A percentile compares a stretch with the other conserved stretches of the same genome.
phyloP scores from a whole-genome alignment of 108 stramenopile species.

The Schizochytrium sp. region DNA sequence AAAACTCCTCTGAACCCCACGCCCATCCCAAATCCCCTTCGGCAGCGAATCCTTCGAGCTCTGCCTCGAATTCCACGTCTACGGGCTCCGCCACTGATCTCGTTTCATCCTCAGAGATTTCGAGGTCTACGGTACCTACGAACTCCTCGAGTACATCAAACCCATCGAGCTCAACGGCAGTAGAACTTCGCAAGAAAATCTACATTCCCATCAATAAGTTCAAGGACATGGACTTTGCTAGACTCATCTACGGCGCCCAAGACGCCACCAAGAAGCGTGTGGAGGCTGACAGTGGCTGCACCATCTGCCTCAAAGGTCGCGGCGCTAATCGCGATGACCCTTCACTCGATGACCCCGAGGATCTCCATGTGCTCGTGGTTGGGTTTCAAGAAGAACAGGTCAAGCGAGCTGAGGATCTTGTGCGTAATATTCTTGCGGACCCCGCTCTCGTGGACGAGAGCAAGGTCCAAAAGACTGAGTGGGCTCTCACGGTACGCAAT shows the following conservation, averaged over 20 bases:
- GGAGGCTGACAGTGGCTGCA: slow-evolving; percentile 53
- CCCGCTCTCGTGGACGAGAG: slow-evolving; percentile 18
- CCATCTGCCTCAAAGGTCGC: slow-evolving; percentile 15
- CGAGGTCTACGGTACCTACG: too few relatives aligned
- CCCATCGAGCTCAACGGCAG: neutral
- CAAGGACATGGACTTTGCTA: slow-evolving; percentile 36
- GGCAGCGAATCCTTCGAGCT: too few relatives aligned
- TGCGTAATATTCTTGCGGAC: slow-evolving; percentile 5
- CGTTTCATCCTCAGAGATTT: too few relatives aligned
- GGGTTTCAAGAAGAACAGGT: slow-evolving; percentile 33
- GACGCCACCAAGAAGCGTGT: neutral
- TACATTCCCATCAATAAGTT: slow-evolving; percentile 27
- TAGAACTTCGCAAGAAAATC: slow-evolving; percentile 42
- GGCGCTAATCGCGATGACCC: slow-evolving; percentile 18
- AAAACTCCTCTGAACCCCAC: too few relatives aligned
- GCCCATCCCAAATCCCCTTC: too few relatives aligned
- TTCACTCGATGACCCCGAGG: slow-evolving; percentile 23
- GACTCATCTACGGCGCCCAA: neutral
- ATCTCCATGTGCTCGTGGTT: slow-evolving; percentile 48
- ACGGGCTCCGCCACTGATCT: too few relatives aligned
- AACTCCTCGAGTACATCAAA: too few relatives aligned
- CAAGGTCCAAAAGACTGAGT: neutral
- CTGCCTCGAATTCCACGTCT: too few relatives aligned
- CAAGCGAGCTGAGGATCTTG: slow-evolving; percentile 2
- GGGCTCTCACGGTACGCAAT: neutral